phyloP scores from a whole-genome alignment of 495 filamentous ascomycete species.

The Penicillium robsamsonii region DNA sequence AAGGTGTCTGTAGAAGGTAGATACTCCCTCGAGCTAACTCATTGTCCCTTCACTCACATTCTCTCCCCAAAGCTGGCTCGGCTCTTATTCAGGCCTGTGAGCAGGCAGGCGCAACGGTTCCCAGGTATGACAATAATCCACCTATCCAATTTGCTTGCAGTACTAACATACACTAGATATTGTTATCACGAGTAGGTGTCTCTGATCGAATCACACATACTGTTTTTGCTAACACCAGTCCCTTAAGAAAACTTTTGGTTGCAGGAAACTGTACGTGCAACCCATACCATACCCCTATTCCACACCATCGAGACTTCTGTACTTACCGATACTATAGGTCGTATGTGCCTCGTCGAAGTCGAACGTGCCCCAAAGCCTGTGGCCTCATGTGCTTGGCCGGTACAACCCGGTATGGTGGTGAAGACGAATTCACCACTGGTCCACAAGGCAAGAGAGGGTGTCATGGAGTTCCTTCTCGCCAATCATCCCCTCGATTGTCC shows the following conservation, averaged over 20 bases:
- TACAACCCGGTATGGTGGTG: slow-evolving; percentile 97
- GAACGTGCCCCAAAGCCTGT: slow-evolving; percentile 94
- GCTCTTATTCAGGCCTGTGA: slow-evolving; percentile 98
- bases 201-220: slow-evolving; percentile 7
- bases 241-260: slow-evolving; percentile 84
- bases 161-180: slow-evolving; percentile 67
- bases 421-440: slow-evolving; percentile 94
- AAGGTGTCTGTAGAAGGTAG: slow-evolving; percentile 94
- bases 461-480: slow-evolving; percentile 97
- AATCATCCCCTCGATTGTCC: slow-evolving; percentile 98
- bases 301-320: not conserved
- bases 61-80: slow-evolving; percentile 59
- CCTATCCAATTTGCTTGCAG: not conserved
- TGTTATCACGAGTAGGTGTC: slow-evolving; percentile 90
- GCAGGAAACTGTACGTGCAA: slow-evolving; percentile 79
- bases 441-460: slow-evolving; percentile 96
- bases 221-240: slow-evolving; percentile 30
- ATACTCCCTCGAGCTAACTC: slow-evolving; percentile 11
- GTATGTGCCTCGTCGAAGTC: slow-evolving; percentile 99
- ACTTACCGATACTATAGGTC: slow-evolving; percentile 43
- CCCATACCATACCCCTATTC: not conserved
- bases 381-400: slow-evolving; percentile 97
- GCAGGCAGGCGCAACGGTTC: slow-evolving; percentile 88
- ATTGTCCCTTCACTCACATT: slow-evolving; percentile 27
- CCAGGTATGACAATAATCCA: slow-evolving; percentile 56